Conservation (phyloP, 257 asterid species). For the Scutellaria baicalensis region DNA sequence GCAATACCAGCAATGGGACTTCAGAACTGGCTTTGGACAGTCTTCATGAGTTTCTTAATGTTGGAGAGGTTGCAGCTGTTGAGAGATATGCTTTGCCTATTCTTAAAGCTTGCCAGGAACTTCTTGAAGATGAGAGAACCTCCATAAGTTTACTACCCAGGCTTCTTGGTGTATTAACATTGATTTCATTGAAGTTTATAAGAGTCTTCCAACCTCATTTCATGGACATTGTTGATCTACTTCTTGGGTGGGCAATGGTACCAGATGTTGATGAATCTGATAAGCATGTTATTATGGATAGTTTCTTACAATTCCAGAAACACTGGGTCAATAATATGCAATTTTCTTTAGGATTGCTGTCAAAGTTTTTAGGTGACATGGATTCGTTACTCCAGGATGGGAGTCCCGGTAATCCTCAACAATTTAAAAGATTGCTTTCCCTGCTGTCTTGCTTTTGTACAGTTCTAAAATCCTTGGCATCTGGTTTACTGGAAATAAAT, state of each 20-base stretch:
- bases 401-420: constrained; percentile 76
- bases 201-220: constrained; percentile 95
- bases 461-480: constrained; percentile 88
- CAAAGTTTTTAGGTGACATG: constrained; percentile 95
- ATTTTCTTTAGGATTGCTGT: constrained; percentile 81
- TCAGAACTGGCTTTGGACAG: constrained; percentile 80
- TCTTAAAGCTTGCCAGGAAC: constrained; percentile 94
- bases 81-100: constrained; percentile 92
- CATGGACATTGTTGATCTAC: constrained; percentile 90
- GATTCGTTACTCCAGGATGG: constrained; percentile 84
- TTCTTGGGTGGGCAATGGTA: constrained; percentile 97
- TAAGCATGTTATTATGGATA: constrained; percentile 79
- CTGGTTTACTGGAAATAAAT: constrained; percentile 93
- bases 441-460: constrained; percentile 82
- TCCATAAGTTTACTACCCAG: constrained; percentile 67
- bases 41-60: constrained; percentile 81
- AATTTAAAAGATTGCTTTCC: constrained; percentile 76
- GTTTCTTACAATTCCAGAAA: constrained; percentile 96
- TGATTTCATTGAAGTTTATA: constrained; percentile 79
- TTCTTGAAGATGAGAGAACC: constrained; percentile 97
- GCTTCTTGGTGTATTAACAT: constrained; percentile 68
- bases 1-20: constrained; percentile 46
- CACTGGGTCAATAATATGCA: constrained; percentile 98
- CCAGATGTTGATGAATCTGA: constrained; percentile 78
- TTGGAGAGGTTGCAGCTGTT: constrained; percentile 79